Conservation (phyloP, 345 rosid species). For the Aurinia saxatilis region DNA sequence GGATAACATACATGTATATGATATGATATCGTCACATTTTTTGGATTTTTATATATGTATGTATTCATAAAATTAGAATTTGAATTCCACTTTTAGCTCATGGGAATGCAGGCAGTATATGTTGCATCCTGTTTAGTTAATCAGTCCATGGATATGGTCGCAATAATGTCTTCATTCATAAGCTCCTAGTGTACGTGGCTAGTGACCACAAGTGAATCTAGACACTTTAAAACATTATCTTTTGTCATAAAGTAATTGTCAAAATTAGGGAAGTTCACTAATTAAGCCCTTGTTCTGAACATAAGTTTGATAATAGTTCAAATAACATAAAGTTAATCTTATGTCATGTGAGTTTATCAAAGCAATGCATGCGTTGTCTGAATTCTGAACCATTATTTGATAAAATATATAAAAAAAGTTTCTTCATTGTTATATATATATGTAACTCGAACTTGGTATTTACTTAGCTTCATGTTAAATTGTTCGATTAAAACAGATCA, state of each 20-base stretch:
- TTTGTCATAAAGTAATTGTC: not conserved
- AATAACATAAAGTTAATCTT: not conserved
- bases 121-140: not conserved
- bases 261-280: not conserved
- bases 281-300: not conserved
- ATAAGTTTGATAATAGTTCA: not conserved
- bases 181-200: not conserved
- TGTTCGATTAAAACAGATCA: not conserved
- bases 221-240: not conserved
- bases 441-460: not conserved
- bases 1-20: too few relatives aligned
- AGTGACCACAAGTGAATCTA: not conserved
- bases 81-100: not conserved
- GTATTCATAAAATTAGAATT: not conserved
- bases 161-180: conserved; percentile 19
- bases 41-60: too few relatives aligned
- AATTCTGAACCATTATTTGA: too few relatives aligned
- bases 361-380: not conserved
- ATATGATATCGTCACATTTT: too few relatives aligned
- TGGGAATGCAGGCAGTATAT: not conserved
- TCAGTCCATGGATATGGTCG: not conserved
- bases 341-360: not conserved
- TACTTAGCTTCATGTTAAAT: too few relatives aligned
- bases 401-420: too few relatives aligned
- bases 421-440: too few relatives aligned